Evolutionary conservation across 2,329 filamentous ascomycete genomes (phyloP).

Genomic region (Ascochyta koolunga): DNA sequence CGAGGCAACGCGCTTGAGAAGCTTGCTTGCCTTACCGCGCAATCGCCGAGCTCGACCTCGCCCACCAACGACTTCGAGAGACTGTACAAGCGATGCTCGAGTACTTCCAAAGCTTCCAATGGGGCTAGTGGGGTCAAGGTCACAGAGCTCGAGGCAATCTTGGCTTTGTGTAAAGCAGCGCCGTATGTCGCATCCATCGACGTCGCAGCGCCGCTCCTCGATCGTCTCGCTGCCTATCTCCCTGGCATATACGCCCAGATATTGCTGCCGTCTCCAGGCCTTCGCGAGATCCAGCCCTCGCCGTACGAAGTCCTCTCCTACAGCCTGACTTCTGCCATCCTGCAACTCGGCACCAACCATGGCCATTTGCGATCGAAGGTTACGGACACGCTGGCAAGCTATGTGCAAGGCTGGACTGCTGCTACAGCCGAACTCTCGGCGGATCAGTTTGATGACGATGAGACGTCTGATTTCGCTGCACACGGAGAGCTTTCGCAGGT

Average conservation of each 20-base stretch:
- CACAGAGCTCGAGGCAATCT: conserved; percentile 87
- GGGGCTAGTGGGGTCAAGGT: conserved; percentile 61
- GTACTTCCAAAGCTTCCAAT: conserved; percentile 20
- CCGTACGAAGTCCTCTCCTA: conserved; percentile 85
- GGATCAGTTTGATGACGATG: conserved; percentile 61
- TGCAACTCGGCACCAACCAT: conserved; percentile 80
- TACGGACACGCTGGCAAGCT: conserved; percentile 70
- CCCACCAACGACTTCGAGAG: conserved; percentile 48
- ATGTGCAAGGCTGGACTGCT: conserved; percentile 72
- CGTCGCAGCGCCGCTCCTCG: conserved; percentile 78
- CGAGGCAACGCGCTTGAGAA: conserved; percentile 58
- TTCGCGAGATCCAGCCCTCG: conserved; percentile 81
- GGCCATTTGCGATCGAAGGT: conserved; percentile 70
- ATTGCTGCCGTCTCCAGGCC: conserved; percentile 79
- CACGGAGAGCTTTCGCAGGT: conserved; percentile 66
- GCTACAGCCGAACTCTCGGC: conserved; percentile 63
- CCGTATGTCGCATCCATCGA: conserved; percentile 72
- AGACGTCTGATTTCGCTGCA: conserved; percentile 54
- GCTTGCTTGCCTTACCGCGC: conserved; percentile 56
- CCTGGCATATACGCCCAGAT: conserved; percentile 81
- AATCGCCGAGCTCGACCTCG: conserved; percentile 33
- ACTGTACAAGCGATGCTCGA: conserved; percentile 50
- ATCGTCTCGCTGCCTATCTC: conserved; percentile 82
- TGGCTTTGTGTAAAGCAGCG: conserved; percentile 90
- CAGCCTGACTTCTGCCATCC: conserved; percentile 77